Conservation (phyloP, 2,329 filamentous ascomycete species). For the Diaporthe sp. region DNA sequence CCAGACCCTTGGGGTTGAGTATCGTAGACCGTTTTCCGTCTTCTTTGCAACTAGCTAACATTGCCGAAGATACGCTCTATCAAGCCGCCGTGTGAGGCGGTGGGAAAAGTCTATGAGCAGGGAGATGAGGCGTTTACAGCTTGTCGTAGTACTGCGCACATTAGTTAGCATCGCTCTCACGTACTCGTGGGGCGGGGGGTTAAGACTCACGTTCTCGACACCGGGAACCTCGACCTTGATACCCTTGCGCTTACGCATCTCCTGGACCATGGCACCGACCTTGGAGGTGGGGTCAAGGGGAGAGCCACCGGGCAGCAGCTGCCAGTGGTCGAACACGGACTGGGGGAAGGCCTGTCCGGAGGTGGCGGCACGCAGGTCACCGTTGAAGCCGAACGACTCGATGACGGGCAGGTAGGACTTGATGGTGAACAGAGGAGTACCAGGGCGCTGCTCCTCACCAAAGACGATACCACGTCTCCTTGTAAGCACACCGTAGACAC, state of each 20-base stretch:
- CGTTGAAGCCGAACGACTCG: constrained; percentile 84
- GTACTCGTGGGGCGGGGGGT: background rate
- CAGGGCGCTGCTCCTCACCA: constrained; percentile 96
- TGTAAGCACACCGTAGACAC: constrained; percentile 99
- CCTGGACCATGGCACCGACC: constrained; percentile 84
- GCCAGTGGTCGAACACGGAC: constrained; percentile 99
- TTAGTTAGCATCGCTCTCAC: constrained; percentile 51
- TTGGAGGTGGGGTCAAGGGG: constrained; percentile 86
- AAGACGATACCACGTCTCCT: constrained; percentile 99
- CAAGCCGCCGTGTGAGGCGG: constrained; percentile 53
- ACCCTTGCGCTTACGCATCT: constrained; percentile 99
- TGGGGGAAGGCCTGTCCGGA: constrained; percentile 99
- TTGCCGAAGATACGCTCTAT: constrained; percentile 53
- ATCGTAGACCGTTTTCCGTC: constrained; percentile 41
- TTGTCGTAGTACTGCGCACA: constrained; percentile 94
- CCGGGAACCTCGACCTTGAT: constrained; percentile 95
- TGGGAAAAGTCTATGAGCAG: constrained; percentile 59
- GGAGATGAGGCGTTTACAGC: constrained; percentile 76
- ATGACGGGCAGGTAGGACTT: constrained; percentile 57
- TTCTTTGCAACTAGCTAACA: constrained; percentile 38
- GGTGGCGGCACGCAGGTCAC: constrained; percentile 92
- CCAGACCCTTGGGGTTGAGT: constrained; percentile 32
- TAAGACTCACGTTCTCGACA: constrained; percentile 89
- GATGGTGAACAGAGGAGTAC: constrained; percentile 99
- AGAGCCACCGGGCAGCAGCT: constrained; percentile 93